phyloP scores from a whole-genome alignment of 495 filamentous ascomycete genomes.

The Penicillium simplicissimum region DNA sequence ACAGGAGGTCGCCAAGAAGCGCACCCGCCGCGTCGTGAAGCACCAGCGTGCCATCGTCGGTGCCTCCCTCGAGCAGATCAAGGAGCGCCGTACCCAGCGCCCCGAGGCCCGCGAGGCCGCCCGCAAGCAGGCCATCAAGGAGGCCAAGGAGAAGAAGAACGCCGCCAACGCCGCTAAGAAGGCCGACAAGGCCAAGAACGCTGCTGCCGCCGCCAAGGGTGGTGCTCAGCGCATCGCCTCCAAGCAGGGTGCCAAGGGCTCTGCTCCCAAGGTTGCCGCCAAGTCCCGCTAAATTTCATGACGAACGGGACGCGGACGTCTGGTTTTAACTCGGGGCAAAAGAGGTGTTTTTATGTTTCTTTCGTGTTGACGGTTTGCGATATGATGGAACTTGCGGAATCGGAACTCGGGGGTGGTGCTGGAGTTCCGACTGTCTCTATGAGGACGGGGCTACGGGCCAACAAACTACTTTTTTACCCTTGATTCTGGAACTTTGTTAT shows the following conservation, averaged over 20 bases:
- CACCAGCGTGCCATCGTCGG: slow-evolving; percentile 98
- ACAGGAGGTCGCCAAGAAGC: slow-evolving; percentile 99
- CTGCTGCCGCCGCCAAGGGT: slow-evolving; percentile 73
- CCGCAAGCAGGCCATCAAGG: slow-evolving; percentile 87
- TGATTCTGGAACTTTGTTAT: slow-evolving; percentile 34
- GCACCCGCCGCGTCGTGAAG: slow-evolving; percentile 97
- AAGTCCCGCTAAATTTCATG: slow-evolving; percentile 73
- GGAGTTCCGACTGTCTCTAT: slow-evolving; percentile 26
- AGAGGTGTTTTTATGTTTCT: slow-evolving; percentile 20
- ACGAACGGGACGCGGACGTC: not conserved
- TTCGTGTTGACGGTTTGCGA: slow-evolving; percentile 33
- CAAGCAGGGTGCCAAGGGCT: slow-evolving; percentile 97
- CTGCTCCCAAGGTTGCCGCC: slow-evolving; percentile 80
- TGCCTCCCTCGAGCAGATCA: slow-evolving; percentile 98
- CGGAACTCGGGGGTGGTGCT: slow-evolving; percentile 18
- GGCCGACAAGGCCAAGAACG: slow-evolving; percentile 97
- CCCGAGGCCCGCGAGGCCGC: slow-evolving; percentile 94
- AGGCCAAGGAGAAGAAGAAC: slow-evolving; percentile 95
- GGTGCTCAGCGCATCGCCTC: slow-evolving; percentile 75
- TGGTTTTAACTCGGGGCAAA: slow-evolving; percentile 24
- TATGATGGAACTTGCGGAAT: slow-evolving; percentile 34
- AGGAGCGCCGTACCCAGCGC: slow-evolving; percentile 91
- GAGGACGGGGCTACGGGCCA: slow-evolving; percentile 28
- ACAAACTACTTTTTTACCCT: slow-evolving; percentile 21
- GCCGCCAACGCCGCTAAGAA: slow-evolving; percentile 89